These are phyloP conservation scores for Plasmopara muralis DNA, from an alignment of 352 stramenopile genomes.

Conservation along the genomic window DNA sequence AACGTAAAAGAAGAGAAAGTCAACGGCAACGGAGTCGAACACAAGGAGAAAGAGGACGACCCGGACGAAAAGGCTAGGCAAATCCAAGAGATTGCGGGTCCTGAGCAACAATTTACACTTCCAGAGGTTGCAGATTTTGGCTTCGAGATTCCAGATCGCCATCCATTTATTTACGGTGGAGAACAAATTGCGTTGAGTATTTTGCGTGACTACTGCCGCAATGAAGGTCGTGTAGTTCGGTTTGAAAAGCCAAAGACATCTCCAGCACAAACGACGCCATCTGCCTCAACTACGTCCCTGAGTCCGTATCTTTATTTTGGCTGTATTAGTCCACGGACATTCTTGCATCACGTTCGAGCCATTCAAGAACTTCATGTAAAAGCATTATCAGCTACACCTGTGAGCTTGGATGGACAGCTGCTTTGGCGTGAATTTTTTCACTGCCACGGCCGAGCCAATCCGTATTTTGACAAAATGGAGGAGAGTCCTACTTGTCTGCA, in stretches of 20 bases:
- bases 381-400: conserved; percentile 75
- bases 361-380: conserved; percentile 71
- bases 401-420: conserved; percentile 91
- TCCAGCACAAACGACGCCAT: conserved; percentile 80
- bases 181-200: conserved; percentile 63
- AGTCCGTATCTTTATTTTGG: conserved; percentile 93
- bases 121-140: conserved; percentile 63
- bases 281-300: conserved; percentile 93
- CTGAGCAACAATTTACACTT: conserved; percentile 56
- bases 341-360: conserved; percentile 85
- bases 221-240: conserved; percentile 80
- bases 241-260: conserved; percentile 98
- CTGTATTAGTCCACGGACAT: conserved; percentile 87
- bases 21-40: conserved; percentile 11
- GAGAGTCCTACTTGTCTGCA: conserved; percentile 89
- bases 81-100: conserved; percentile 41
- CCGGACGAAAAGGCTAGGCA: conserved; percentile 18
- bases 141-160: conserved; percentile 36
- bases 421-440: conserved; percentile 96
- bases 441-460: conserved; percentile 62
- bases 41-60: conserved; percentile 20
- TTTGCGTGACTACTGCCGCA: conserved; percentile 61
- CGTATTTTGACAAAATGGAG: conserved; percentile 93
- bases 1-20: conserved; percentile 18
- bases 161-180: conserved; percentile 73